A percentile compares a stretch with the other conserved stretches of the same genome.
Evolutionary conservation across 2,329 filamentous ascomycete genomes (phyloP).

Genomic region (Teratosphaeria gauchensis): DNA sequence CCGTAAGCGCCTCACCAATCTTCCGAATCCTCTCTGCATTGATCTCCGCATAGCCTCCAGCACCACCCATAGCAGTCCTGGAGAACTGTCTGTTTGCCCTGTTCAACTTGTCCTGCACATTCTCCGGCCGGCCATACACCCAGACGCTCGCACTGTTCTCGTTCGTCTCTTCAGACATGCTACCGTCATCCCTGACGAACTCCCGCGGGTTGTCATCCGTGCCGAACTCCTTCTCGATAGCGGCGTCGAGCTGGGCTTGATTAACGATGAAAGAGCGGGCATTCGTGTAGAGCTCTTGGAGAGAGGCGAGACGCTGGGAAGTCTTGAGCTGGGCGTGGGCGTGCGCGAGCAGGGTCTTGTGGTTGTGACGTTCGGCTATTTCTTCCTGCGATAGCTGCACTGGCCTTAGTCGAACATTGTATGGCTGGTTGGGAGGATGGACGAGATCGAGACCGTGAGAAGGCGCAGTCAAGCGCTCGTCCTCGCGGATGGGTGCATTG

Average conservation of each 20-base stretch:
- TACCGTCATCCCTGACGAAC: conserved; percentile 27
- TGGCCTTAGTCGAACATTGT: background rate
- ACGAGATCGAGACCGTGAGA: conserved; percentile 41
- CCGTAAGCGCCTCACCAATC: conserved; percentile 58
- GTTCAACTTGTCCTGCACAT: conserved; percentile 39
- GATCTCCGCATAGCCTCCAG: conserved; percentile 31
- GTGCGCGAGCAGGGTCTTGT: conserved; percentile 16
- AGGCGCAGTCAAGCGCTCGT: conserved; percentile 65
- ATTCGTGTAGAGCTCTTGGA: conserved; percentile 85
- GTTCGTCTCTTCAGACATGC: conserved; percentile 1
- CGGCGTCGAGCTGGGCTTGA: conserved; percentile 63
- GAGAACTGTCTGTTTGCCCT: conserved; percentile 22
- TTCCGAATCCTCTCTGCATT: conserved; percentile 51
- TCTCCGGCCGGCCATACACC: conserved; percentile 39
- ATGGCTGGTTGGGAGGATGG: conserved; percentile 32
- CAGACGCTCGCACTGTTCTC: conserved; percentile 30
- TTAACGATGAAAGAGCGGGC: conserved; percentile 78
- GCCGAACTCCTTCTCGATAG: conserved; percentile 68
- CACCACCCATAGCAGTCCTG: conserved; percentile 26
- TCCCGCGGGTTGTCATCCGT: conserved; percentile 38
- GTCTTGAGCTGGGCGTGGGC: conserved; percentile 11
- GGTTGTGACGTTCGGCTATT: conserved; percentile 48
- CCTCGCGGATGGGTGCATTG: conserved; percentile 58
- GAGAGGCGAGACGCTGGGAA: conserved; percentile 44
- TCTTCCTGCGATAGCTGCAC: background rate